Conservation (phyloP, 169 alveolate species). For the Plasmodium malariae region DNA sequence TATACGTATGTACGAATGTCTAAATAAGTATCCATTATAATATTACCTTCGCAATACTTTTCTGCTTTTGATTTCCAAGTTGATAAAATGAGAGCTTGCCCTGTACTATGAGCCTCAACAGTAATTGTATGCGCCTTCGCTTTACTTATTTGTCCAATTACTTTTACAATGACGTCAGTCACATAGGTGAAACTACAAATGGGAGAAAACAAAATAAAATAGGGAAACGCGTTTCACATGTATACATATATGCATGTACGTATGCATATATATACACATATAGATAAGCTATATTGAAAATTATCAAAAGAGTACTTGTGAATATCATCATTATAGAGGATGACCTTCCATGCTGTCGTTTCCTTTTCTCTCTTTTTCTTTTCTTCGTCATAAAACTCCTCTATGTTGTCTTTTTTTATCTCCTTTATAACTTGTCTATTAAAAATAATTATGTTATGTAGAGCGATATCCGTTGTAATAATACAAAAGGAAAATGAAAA, state of each 20-base stretch:
- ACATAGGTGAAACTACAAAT: constrained; percentile 83
- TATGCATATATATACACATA: background rate
- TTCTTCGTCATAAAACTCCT: constrained; percentile 61
- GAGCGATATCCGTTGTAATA: background rate
- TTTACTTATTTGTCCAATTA: constrained; percentile 83
- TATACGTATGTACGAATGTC: background rate
- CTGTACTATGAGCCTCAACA: constrained; percentile 88
- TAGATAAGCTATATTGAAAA: background rate
- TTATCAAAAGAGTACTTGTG: constrained; percentile 83
- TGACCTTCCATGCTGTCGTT: constrained; percentile 87
- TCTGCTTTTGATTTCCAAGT: constrained; percentile 88
- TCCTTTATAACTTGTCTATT: constrained; percentile 60
- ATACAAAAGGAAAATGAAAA: no score
- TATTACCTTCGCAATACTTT: constrained; percentile 78
- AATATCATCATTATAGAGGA: constrained; percentile 89
- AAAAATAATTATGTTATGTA: background rate
- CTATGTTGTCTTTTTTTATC: constrained; percentile 63
- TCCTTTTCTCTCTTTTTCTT: constrained; percentile 81
- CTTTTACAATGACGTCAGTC: constrained; percentile 84
- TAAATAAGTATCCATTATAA: background rate
- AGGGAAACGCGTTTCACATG: background rate
- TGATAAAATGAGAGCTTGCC: constrained; percentile 84
- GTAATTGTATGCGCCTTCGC: constrained; percentile 89
- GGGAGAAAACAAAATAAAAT: background rate
- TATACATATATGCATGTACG: background rate